Evolutionary conservation across 257 asterid species (phyloP), one percentile per base, ranked within the genome.

Genomic region (Anisodus tanguticus): DNA sequence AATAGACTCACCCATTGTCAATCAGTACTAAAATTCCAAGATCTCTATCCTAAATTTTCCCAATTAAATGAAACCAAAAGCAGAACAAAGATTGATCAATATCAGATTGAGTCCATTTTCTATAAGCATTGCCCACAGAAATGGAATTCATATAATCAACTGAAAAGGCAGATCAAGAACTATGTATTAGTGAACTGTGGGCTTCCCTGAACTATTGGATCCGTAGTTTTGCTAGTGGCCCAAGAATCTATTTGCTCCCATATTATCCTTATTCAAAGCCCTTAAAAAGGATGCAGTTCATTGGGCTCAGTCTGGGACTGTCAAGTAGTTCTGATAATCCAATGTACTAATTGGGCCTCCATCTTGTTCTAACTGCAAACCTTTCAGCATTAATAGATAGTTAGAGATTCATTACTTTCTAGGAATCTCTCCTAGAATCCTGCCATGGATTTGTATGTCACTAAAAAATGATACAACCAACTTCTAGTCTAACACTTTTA

Each of bases 1-100:
- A 22, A 51, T 11, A 45, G 86, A 80, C 66, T 88, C 90, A 49
- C 86, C 86, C 95, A 94, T 92, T 39, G 35, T 70, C 60, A 85
- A 39, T 3, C 41, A 79, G 54, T 22, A 22, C 26, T 22, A 16
- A 62, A 51, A 13, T 26, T 3, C 8, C 63, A 51, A 76, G 2
- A 5, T 22, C 17, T 76, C 47, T 49, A 53, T 45, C 31, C 53
- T 76, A 68, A 64, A 51, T 15, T 19, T 60, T 67, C 57, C 54
- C 39, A 51, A 19, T 17, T n/a, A 49, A 11, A 49, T 67, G 8
- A 69, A 58, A 57, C 43, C 3, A 26, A 51, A 78, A 55, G 11
- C 71, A 79, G 60, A 43, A 67, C 8, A 39, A 9, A 64, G 47
- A 66, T 51, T 22, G 26, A 22, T 8, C 39, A 62, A 43, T 31